Base-by-base conservation (phyloP, 257 asterid genomes). In the Fraxinus excelsior region DNA sequence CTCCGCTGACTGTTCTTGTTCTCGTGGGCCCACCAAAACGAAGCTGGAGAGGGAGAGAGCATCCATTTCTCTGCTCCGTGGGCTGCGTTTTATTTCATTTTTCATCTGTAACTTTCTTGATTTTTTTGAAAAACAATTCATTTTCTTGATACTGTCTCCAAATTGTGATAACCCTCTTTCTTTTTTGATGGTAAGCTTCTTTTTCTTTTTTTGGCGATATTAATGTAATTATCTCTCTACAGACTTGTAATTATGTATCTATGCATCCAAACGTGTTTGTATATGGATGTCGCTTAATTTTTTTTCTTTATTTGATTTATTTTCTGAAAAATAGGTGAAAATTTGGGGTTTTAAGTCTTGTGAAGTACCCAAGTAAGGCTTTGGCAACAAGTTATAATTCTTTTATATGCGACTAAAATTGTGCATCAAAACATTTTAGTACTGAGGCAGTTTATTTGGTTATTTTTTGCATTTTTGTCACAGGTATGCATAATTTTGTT, bases 1-100 rank as follows among this genome's bases (percentile, higher is more conserved):
- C 70, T 74, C 71, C 37, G 82, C 82, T 80, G 82, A 80, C 79
- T 78, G 79, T 56, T 78, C 51, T 72, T 46, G 80, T 66, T 78
- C 67, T 73, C 37, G 25, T 70, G 74, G 84, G 82, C 74, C 82
- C 82, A 80, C 80, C 76, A 18, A 65, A 75, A 44, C 25, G 53
- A 67, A 67, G 81, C 71, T 34, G 77, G 78, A 56, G 69, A 31
- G 31, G 21, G 72, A 67, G 66, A 38, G 65, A 31, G 79, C 72
- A 37, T 64, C 76, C 74, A 35, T 51, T 37, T 28, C 60, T 73
- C 69, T 40, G 80, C 76, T 49, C 44, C 4, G 18, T 58, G 56
- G 81, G 76, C 32, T 66, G 84, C 82, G 73, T 73, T 71, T 73
- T 25, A 31, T 64, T 23, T 51, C 82, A 29, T 5, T 77, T 78